These are phyloP conservation scores for Lentinula lateritia DNA, from an alignment of 768 basidiomycete species.

Conservation along the genomic window DNA sequence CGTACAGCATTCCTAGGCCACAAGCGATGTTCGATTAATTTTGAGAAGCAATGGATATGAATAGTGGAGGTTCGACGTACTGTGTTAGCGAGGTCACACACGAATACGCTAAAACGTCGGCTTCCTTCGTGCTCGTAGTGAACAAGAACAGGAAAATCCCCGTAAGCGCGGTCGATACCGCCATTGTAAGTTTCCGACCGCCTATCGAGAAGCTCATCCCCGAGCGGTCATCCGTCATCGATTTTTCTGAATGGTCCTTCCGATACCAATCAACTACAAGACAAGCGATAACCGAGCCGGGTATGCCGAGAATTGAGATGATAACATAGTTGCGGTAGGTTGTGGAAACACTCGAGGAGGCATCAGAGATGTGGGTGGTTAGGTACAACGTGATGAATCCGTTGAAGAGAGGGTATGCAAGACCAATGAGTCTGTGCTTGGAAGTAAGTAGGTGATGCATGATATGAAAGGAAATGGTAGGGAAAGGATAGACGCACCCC, in stretches of 20 bases:
- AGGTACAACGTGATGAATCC: slow-evolving; percentile 48
- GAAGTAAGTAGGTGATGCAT: neutral
- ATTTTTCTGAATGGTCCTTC: slow-evolving; percentile 10
- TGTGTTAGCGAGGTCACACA: slow-evolving; percentile 36
- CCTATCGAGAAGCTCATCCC: slow-evolving; percentile 25
- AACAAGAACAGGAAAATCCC: slow-evolving; percentile 46
- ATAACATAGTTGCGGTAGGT: slow-evolving; percentile 48
- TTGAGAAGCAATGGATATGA: neutral
- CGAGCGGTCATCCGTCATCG: too few species aligned
- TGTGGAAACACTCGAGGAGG: slow-evolving; percentile 14
- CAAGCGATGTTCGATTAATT: too few species aligned
- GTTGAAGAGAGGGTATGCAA: slow-evolving; percentile 51
- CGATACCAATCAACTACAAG: slow-evolving; percentile 39
- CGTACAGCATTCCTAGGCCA: slow-evolving; percentile 29
- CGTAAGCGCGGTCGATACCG: slow-evolving; percentile 36
- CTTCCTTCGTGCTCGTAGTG: slow-evolving; percentile 37
- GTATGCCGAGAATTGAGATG: slow-evolving; percentile 40
- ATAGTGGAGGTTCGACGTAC: slow-evolving; percentile 19
- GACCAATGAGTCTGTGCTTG: slow-evolving; percentile 38
- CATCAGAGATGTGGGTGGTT: slow-evolving; percentile 22
- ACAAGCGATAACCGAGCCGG: slow-evolving; percentile 42
- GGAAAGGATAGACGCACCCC: slow-evolving; percentile 28
- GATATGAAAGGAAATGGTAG: neutral
- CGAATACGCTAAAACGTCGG: slow-evolving; percentile 38
- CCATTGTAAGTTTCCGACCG: slow-evolving; percentile 42